Conservation (phyloP, 164 flowering plant species). For the Nymphaea thermarum region DNA sequence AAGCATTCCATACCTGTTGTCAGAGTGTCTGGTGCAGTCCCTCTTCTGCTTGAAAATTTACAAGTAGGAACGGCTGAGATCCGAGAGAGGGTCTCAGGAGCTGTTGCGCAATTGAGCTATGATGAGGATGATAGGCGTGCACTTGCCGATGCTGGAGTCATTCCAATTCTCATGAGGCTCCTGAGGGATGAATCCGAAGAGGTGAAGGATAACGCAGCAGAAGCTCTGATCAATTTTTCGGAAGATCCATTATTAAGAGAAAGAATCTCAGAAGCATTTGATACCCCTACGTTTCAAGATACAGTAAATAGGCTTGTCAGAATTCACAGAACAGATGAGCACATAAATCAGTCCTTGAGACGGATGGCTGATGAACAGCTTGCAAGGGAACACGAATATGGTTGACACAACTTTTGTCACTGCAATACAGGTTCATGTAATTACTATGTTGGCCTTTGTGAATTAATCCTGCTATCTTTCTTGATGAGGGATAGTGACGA, state of each 20-base stretch:
- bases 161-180: slow-evolving; percentile 26
- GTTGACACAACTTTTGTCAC: background rate
- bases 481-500: too few species aligned
- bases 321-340: slow-evolving; percentile 22
- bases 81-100: slow-evolving; percentile 33
- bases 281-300: slow-evolving; percentile 21
- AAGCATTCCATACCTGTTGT: slow-evolving; percentile 25
- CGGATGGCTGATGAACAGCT: slow-evolving; percentile 26
- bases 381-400: slow-evolving; percentile 15
- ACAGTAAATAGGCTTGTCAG: slow-evolving; percentile 22
- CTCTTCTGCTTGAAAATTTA: slow-evolving; percentile 32
- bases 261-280: slow-evolving; percentile 20
- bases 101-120: slow-evolving; percentile 42
- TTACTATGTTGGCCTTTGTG: too few species aligned
- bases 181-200: slow-evolving; percentile 33
- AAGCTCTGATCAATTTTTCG: slow-evolving; percentile 33
- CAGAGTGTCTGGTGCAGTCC: slow-evolving; percentile 33
- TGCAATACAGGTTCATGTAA: too few species aligned
- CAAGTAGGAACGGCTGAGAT: slow-evolving; percentile 18
- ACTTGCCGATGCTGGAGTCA: slow-evolving; percentile 31
- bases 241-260: slow-evolving; percentile 25
- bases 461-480: too few species aligned
- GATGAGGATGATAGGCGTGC: slow-evolving; percentile 21
- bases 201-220: slow-evolving; percentile 39
- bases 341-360: slow-evolving; percentile 22